Conservation (phyloP, 1,139 yeast species). For the Pichia sp. region DNA sequence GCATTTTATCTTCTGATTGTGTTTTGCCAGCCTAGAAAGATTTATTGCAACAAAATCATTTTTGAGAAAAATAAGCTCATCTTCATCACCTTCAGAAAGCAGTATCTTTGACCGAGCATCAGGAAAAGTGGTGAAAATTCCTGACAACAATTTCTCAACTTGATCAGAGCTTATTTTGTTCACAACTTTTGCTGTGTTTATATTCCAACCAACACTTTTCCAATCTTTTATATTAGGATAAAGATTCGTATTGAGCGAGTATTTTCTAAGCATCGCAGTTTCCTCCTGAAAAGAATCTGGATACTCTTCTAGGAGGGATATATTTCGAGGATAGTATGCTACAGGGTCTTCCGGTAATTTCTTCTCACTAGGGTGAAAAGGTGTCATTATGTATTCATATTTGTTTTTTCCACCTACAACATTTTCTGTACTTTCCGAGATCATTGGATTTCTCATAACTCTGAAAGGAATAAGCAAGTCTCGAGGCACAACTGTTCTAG, state of each 20-base stretch:
- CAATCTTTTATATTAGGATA: slow-evolving; percentile 6
- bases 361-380: slow-evolving; percentile 12
- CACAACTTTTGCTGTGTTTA: slow-evolving; percentile 10
- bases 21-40: neutral
- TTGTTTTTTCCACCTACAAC: neutral
- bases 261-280: neutral
- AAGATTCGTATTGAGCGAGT: neutral
- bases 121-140: neutral
- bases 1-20: neutral
- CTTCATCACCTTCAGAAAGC: neutral
- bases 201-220: slow-evolving; percentile 12
- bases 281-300: neutral
- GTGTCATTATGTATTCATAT: slow-evolving; percentile 6
- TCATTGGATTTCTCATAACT: slow-evolving; percentile 17
- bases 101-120: neutral
- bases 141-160: neutral
- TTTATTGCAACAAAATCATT: neutral
- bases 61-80: neutral
- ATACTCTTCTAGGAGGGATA: slow-evolving; percentile 1
- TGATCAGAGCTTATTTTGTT: slow-evolving; percentile 6
- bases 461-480: slow-evolving; percentile 24
- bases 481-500: slow-evolving; percentile 26
- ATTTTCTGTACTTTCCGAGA: neutral
- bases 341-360: slow-evolving; percentile 14
- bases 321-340: slow-evolving; percentile 12